A percentile compares a stretch with the other conserved stretches of the same genome.
Evolutionary conservation across 192 early-diverging fungal species (phyloP).

Genomic region (Coemansia furcata): DNA sequence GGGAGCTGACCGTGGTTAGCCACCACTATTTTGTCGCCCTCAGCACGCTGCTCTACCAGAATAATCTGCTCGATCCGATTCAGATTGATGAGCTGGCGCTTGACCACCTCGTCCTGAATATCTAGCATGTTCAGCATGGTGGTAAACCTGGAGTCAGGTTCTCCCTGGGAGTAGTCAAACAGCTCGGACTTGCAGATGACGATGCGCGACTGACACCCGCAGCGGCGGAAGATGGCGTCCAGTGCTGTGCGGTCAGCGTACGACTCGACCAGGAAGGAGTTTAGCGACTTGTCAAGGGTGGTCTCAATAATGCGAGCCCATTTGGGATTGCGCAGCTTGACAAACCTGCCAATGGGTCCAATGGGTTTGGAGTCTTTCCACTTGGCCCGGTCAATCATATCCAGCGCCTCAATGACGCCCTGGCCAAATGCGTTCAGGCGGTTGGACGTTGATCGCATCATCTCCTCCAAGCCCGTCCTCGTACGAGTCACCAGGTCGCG

Average conservation of each 20-base stretch:
- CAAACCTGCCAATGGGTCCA: constrained; percentile 68
- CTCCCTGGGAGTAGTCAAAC: constrained; percentile 68
- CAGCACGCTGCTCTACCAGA: constrained; percentile 55
- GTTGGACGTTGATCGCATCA: constrained; percentile 64
- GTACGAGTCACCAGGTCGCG: constrained; percentile 19
- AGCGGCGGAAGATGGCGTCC: constrained; percentile 52
- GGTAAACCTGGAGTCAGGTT: constrained; percentile 58
- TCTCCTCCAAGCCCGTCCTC: constrained; percentile 37
- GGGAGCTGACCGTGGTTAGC: constrained; percentile 59
- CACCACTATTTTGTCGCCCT: constrained; percentile 46
- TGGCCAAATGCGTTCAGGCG: constrained; percentile 72
- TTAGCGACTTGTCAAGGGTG: constrained; percentile 58
- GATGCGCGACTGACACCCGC: constrained; percentile 56
- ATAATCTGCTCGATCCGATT: constrained; percentile 69
- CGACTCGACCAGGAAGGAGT: constrained; percentile 68
- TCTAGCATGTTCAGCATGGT: constrained; percentile 65
- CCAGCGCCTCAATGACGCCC: constrained; percentile 60
- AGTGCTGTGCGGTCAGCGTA: constrained; percentile 62
- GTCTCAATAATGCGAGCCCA: constrained; percentile 66
- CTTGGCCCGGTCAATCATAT: constrained; percentile 47
- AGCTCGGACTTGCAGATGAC: constrained; percentile 61
- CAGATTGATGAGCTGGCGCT: constrained; percentile 68
- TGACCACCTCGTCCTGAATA: constrained; percentile 67
- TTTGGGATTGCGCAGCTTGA: constrained; percentile 58
- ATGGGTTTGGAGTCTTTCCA: constrained; percentile 57